A percentile compares a stretch with the other conserved stretches of the same genome.
phyloP scores from a whole-genome alignment of 2,329 filamentous ascomycete genomes.

The Gnomoniopsis sp. region DNA sequence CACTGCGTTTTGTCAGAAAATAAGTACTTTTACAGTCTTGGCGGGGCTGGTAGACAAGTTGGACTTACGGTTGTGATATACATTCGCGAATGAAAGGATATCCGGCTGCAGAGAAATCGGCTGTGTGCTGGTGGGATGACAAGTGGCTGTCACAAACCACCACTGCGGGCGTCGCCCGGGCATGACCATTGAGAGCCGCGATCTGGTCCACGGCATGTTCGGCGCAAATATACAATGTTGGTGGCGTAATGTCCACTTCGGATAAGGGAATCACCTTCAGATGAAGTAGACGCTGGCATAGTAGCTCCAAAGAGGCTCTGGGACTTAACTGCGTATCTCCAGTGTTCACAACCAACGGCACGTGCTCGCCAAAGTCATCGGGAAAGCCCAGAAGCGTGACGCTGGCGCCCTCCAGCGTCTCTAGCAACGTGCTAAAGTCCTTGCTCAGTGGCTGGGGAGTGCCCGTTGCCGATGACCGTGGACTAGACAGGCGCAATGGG shows the following conservation, averaged over 20 bases:
- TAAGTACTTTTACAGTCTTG: background rate
- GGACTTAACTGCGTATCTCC: background rate
- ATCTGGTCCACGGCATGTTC: slow-evolving; percentile 1
- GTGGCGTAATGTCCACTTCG: background rate
- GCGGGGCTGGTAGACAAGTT: no score
- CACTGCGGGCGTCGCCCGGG: background rate
- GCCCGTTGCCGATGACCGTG: background rate
- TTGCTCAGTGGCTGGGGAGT: background rate
- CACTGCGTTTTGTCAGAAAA: background rate
- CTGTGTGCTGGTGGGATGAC: slow-evolving; percentile 5
- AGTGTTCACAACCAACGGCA: background rate
- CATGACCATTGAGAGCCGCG: background rate
- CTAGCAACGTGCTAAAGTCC: background rate
- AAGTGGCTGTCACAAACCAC: slow-evolving; percentile 11
- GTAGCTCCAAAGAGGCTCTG: background rate
- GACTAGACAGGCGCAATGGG: slow-evolving; percentile 8
- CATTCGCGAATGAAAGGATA: slow-evolving; percentile 3
- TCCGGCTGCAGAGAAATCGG: background rate
- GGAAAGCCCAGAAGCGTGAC: slow-evolving; percentile 5
- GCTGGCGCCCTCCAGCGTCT: background rate
- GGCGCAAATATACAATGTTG: slow-evolving; percentile 6
- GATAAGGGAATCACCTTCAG: background rate
- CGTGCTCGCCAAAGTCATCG: background rate
- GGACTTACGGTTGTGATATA: slow-evolving; percentile 16
- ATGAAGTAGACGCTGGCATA: background rate